These are phyloP conservation scores for Anaeramoeba flamelloides DNA, from an alignment of 78 protist species.

Conservation along the genomic window DNA sequence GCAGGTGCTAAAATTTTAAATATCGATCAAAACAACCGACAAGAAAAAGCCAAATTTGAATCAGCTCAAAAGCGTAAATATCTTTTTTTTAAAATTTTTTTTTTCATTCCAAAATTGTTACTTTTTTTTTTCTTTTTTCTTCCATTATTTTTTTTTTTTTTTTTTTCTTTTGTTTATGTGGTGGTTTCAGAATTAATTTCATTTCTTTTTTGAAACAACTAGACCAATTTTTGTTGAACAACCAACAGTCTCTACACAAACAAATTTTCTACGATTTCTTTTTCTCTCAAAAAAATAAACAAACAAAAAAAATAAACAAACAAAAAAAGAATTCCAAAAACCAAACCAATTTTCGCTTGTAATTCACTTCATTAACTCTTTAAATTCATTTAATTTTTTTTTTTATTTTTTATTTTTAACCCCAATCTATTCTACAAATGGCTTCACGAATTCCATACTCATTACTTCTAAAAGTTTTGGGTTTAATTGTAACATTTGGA, in stretches of 20 bases:
- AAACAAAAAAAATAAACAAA: too few species aligned
- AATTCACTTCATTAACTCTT: too few species aligned
- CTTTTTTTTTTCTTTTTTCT: background rate
- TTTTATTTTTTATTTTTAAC: too few species aligned
- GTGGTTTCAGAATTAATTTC: background rate
- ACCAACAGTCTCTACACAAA: too few species aligned
- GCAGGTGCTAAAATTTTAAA: constrained; percentile 89
- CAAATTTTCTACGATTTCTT: too few species aligned
- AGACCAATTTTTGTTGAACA: too few species aligned
- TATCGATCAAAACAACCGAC: constrained; percentile 72
- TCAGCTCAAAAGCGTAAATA: constrained; percentile 85
- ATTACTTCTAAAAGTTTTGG: constrained; percentile 77
- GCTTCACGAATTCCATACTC: too few species aligned
- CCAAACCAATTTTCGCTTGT: too few species aligned
- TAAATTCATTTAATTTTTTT: too few species aligned
- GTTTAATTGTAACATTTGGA: constrained; percentile 77
- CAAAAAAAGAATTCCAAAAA: too few species aligned
- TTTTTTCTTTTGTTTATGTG: background rate
- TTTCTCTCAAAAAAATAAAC: too few species aligned
- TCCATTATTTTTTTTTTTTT: background rate
- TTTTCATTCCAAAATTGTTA: background rate
- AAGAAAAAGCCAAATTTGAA: constrained; percentile 66
- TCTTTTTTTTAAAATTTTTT: background rate
- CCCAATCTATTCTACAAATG: too few species aligned
- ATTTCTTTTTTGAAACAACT: background rate